Base-by-base conservation (phyloP, 352 stramenopile genomes). In the Labyrinthula sp. region DNA sequence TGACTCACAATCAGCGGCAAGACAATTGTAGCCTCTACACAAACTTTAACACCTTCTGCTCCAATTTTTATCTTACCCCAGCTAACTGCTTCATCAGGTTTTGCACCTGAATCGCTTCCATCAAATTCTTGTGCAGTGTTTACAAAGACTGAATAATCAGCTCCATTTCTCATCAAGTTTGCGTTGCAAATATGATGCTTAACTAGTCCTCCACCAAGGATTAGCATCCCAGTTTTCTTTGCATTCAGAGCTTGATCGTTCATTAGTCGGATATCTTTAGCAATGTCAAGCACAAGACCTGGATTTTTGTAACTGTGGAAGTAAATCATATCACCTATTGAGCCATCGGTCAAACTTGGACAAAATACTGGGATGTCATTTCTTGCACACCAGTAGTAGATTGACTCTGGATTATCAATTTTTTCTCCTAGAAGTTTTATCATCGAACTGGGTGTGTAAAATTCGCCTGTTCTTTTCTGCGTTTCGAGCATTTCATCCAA, bases 301-400 rank as follows among this genome's bases (percentile, higher is more conserved):
- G 80, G 73, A 15, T 89, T 77, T 59, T 93, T 93, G 72, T 98
- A 99, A 45, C 81, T 94, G 64, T 97, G 87, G 60, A 99, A 99
- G 71, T 95, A 99, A n/a, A 99, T 78, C 91, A 99, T 99, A 61
- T 99, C 91, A 26, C 91, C 91, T 45, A 99, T 83, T 30, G 76
- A 94, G 34, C 91, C 91, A 65, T 99, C 91, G 24, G 91, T 99
- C 29, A 99, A 65, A 9, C 89, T 86, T 0, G 91, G 91, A 59
- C 86, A 99, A 62, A 97, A 99, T 3, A 99, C 81, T 3, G 91
- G 91, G 59, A 99, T 99, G 57, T 95, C 63, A 70, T 99, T 97
- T 67, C 93, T 96, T 54, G 87, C 81, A 36, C 72, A 79, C 91
- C 91, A 99, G 65, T 98, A 98, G 58, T 96, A 93, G 26, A 99